Evolutionary conservation across 257 asterid genomes (phyloP), one percentile per base, ranked within the genome.

Genomic region (Jasminum sambac): DNA sequence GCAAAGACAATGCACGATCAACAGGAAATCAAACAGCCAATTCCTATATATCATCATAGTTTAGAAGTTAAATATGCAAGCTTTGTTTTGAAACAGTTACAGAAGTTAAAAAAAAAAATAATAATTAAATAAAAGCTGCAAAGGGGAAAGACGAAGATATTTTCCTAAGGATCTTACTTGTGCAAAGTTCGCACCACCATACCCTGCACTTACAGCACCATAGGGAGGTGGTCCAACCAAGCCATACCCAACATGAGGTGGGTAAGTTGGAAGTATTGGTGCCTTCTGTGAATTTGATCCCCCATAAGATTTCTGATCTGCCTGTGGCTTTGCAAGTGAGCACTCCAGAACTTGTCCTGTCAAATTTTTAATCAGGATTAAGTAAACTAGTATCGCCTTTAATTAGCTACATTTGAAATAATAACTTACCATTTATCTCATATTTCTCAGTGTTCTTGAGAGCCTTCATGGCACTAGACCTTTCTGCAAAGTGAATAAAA

Each of bases 241-340:
- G 64, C 96, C 95, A 82, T 85, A 91, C 68, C 96, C 97, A 80
- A 84, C 60, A 71, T 75, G 92, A 73, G 96, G 96, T 25, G 89
- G 91, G 74, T 89, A 94, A 42, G 88, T 76, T 59, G 95, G 90
- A 67, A 85, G 87, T 69, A 90, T 71, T 65, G 87, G 77, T 41
- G 85, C 81, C 80, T 79, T 86, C 59, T 89, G 92, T 36, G 89
- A 74, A 78, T 73, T 82, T 65, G 90, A 67, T 55, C 84, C 88
- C 40, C 89, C 95, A 10, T 84, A 63, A 48, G 81, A 65, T 77
- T 86, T 94, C 83, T 88, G 96, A 63, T 94, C 99, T 5, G 86
- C 88, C 86, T 89, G 99, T 68, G 99, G 99, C 86, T 91, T 94
- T 50, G 99, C 97, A 63, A 94, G 95, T 39, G 99, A 94, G 86